These are phyloP conservation scores for Bipolaris bicolor DNA, from an alignment of 2,329 filamentous ascomycete species.

Conservation along the genomic window DNA sequence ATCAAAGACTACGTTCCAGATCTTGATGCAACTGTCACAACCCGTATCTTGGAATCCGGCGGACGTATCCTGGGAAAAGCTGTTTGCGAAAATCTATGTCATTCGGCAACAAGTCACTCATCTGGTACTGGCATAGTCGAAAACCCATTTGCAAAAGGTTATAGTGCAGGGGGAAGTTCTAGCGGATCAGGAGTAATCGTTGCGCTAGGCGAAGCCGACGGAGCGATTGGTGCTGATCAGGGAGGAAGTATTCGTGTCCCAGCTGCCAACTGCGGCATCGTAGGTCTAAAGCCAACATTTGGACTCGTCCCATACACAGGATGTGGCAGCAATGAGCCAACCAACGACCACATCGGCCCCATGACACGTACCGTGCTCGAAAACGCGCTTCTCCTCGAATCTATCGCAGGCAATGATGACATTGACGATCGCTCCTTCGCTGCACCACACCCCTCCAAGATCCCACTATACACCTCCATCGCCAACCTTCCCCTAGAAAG, in stretches of 20 bases:
- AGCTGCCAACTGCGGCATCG: conserved; percentile 46
- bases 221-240: conserved; percentile 58
- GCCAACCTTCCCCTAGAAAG: conserved; percentile 13
- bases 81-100: conserved; percentile 44
- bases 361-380: conserved; percentile 54
- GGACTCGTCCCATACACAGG: conserved; percentile 61
- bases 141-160: conserved; percentile 54
- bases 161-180: conserved; percentile 58
- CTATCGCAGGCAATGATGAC: conserved; percentile 57
- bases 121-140: conserved; percentile 53
- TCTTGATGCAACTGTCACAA: conserved; percentile 40
- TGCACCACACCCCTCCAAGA: conserved; percentile 32
- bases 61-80: conserved; percentile 38
- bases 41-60: conserved; percentile 38
- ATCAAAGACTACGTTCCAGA: conserved; percentile 19
- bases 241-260: conserved; percentile 57
- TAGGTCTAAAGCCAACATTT: conserved; percentile 61
- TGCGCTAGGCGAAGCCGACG: conserved; percentile 52
- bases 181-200: conserved; percentile 58
- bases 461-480: conserved; percentile 40
- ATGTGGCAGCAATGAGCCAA: conserved; percentile 56
- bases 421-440: conserved; percentile 53
- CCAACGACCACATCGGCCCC: conserved; percentile 59
- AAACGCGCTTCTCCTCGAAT: conserved; percentile 52
- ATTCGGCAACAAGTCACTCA: conserved; percentile 40